Base-by-base conservation (phyloP, 164 flowering plant species). In the Buxus sempervirens region DNA sequence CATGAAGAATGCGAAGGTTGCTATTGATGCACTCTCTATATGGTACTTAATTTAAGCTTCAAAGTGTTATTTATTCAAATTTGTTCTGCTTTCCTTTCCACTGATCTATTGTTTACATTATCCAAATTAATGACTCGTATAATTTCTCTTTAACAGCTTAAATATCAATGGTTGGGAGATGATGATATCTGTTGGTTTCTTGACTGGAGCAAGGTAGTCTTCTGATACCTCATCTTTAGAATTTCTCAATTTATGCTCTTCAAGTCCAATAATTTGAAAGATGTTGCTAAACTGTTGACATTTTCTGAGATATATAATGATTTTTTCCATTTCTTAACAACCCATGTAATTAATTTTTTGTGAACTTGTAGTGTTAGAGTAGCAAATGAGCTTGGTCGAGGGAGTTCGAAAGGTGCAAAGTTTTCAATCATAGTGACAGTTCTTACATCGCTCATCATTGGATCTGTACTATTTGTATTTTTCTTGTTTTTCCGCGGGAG, bases 141-240 rank as follows among this genome's bases (percentile, higher is more conserved):
- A 32, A 62, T 26, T 13, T 62, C 20, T 63, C 12, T 64, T 64
- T 68, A 28, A 23, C 83, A 88, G 90, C 73, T 60, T 86, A 45
- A 84, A 81, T 71, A 81, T 88, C 75, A 84, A 75, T 69, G 87
- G 86, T 2, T 82, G 86, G 85, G 90, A 82, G 76, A 74, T 86
- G 83, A 88, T 86, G 93, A 79, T 88, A 32, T 72, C 85, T 19
- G 70, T 83, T 62, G 86, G 84, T n/a, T 81, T 83, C 71, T 67
- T 83, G 54, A 72, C 72, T 38, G 82, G 77, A 45, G 79, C 81
- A 32, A 70, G 86, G 86, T 83, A 78, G 20, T 36, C 23, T 21
- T 19, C 22, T 5, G 36, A 49, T 32, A 9, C 26, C 59, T 24
- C 49, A 9, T 66, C 1, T 36, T 18, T 23, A 1, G 1, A 13